These are phyloP conservation scores for Helenozyma baotianmanensis DNA, from an alignment of 805 yeast species.

Conservation along the genomic window DNA sequence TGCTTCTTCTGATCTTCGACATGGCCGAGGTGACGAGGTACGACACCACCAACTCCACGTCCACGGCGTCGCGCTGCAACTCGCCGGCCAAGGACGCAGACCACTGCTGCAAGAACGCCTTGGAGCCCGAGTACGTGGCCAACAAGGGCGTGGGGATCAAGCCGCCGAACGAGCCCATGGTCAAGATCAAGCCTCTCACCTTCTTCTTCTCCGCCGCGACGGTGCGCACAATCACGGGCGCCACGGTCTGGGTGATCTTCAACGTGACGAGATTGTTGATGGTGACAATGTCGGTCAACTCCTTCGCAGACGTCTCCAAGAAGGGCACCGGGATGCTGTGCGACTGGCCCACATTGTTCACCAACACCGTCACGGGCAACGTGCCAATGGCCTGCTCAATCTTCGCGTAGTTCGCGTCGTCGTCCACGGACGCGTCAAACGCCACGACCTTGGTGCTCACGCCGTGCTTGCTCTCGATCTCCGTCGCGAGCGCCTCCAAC, in stretches of 20 bases:
- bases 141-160: conserved; percentile 86
- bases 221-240: conserved; percentile 63
- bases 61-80: conserved; percentile 61
- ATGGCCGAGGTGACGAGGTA: conserved; percentile 91
- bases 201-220: conserved; percentile 37
- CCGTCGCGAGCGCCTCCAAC: conserved; percentile 60
- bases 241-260: conserved; percentile 72
- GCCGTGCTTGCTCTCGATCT: conserved; percentile 52
- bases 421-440: conserved; percentile 71
- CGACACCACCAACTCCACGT: conserved; percentile 80
- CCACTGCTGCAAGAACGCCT: conserved; percentile 94
- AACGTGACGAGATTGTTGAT: conserved; percentile 84
- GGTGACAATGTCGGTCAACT: conserved; percentile 74
- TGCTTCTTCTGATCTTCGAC: conserved; percentile 85
- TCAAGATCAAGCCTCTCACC: conserved; percentile 71
- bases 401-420: conserved; percentile 48
- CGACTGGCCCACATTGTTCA: conserved; percentile 93
- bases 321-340: conserved; percentile 96
- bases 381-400: conserved; percentile 44
- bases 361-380: conserved; percentile 65
- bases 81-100: conserved; percentile 86
- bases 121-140: conserved; percentile 94
- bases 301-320: conserved; percentile 68
- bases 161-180: conserved; percentile 98
- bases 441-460: conserved; percentile 67